Evolutionary conservation across 768 basidiomycete species (phyloP).

Genomic region (Boletellus emodensis): DNA sequence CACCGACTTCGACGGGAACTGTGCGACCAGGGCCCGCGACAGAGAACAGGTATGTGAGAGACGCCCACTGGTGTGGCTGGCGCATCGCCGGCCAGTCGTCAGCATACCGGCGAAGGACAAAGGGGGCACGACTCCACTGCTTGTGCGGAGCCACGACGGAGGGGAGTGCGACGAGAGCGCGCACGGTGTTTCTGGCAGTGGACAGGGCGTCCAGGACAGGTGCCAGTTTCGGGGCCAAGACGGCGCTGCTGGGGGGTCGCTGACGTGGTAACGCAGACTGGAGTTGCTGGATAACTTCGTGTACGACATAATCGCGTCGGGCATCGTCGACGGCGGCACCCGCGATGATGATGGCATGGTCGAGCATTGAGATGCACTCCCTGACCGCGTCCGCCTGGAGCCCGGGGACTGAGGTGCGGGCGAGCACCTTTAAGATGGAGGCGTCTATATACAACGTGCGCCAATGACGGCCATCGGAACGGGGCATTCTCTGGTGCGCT

Average conservation of each 20-base stretch:
- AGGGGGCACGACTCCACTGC: conserved; percentile 49
- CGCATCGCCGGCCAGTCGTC: conserved; percentile 74
- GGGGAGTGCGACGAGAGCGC: conserved; percentile 45
- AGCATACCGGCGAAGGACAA: conserved; percentile 66
- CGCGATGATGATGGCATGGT: conserved; percentile 79
- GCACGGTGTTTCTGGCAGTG: conserved; percentile 31
- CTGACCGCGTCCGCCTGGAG: conserved; percentile 26
- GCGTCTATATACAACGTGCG: conserved; percentile 75
- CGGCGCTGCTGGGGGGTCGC: conserved; percentile 2
- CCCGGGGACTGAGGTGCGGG: conserved; percentile 22
- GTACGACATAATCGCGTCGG: conserved; percentile 54
- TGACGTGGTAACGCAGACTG: conserved; percentile 39
- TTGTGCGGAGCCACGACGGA: conserved; percentile 55
- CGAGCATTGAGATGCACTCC: conserved; percentile 58
- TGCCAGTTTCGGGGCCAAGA: conserved; percentile 4
- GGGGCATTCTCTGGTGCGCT: conserved; percentile 51
- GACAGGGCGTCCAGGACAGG: conserved; percentile 1
- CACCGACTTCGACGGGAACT: conserved; percentile 88
- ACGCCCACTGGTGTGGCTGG: conserved; percentile 53
- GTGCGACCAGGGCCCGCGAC: conserved; percentile 76
- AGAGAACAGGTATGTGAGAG: conserved; percentile 60
- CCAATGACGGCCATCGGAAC: conserved; percentile 44
- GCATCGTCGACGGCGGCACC: conserved; percentile 61
- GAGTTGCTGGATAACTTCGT: conserved; percentile 54
- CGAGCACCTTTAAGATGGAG: conserved; percentile 53